Evolutionary conservation across 106 monocot species (phyloP).

Genomic region (Dendrobium officinale): DNA sequence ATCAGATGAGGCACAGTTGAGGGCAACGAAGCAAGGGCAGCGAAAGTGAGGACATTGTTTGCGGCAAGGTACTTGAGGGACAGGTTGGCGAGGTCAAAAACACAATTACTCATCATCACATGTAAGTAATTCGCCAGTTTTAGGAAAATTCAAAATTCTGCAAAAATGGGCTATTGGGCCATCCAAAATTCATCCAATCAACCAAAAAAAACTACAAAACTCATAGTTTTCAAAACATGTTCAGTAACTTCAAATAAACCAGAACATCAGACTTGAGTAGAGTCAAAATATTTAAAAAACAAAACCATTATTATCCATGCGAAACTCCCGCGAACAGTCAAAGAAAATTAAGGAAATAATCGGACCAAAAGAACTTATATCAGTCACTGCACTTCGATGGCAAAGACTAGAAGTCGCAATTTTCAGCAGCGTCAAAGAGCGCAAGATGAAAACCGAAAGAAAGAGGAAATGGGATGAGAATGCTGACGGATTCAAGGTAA

Average conservation of each 20-base stretch:
- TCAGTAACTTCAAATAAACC: neutral
- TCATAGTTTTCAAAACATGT: neutral
- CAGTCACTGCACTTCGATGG: neutral
- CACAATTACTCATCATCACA: no score
- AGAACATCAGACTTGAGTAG: neutral
- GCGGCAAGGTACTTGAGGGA: no score
- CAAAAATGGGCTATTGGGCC: no score
- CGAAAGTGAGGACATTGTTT: no score
- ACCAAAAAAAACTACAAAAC: neutral
- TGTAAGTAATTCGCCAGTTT: no score
- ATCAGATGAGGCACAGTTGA: no score
- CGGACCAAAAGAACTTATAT: neutral
- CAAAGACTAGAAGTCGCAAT: neutral
- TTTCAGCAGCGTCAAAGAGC: neutral
- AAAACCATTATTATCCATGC: neutral
- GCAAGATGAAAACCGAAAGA: neutral
- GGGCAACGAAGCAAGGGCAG: no score
- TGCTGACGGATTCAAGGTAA: conserved; percentile 80
- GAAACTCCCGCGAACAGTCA: neutral
- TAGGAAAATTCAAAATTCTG: no score
- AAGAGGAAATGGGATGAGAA: neutral
- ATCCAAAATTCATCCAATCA: neutral
- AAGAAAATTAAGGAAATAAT: neutral
- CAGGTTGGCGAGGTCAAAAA: no score
- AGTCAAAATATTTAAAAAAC: neutral